phyloP scores from a whole-genome alignment of 495 filamentous ascomycete genomes.

The Neurospora tetraspora region DNA sequence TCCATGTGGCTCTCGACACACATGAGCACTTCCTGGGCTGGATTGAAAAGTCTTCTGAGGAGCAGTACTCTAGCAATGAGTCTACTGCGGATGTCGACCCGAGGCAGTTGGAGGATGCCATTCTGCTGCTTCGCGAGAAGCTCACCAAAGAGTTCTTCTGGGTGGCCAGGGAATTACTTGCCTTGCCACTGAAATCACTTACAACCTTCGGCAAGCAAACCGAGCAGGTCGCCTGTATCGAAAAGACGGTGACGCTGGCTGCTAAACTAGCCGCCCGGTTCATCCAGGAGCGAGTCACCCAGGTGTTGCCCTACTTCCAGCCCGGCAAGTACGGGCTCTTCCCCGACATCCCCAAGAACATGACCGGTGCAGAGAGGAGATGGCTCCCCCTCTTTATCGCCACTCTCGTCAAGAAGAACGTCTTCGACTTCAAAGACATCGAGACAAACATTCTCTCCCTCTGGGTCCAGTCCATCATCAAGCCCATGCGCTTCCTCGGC shows the following conservation, averaged over 20 bases:
- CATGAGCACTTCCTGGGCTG: slow-evolving; percentile 26
- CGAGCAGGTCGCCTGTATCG: slow-evolving; percentile 24
- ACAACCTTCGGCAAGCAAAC: slow-evolving; percentile 7
- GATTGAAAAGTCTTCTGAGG: slow-evolving; percentile 28
- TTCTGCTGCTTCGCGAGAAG: slow-evolving; percentile 31
- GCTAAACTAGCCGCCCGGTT: slow-evolving; percentile 32
- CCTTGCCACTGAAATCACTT: slow-evolving; percentile 6
- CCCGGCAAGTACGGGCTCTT: slow-evolving; percentile 31
- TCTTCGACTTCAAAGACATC: slow-evolving; percentile 32
- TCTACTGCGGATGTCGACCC: slow-evolving; percentile 17
- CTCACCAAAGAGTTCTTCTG: slow-evolving; percentile 30
- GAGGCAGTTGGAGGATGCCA: slow-evolving; percentile 31
- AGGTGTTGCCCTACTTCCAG: slow-evolving; percentile 29
- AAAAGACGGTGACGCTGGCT: slow-evolving; percentile 28
- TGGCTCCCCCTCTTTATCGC: slow-evolving; percentile 33
- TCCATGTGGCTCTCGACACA: slow-evolving; percentile 28
- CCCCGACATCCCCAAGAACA: slow-evolving; percentile 19
- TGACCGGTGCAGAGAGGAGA: slow-evolving; percentile 17
- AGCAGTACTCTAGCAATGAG: slow-evolving; percentile 22
- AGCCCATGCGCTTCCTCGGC: slow-evolving; percentile 24
- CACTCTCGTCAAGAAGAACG: slow-evolving; percentile 26
- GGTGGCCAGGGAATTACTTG: slow-evolving; percentile 27
- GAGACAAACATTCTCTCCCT: slow-evolving; percentile 24
- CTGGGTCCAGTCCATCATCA: slow-evolving; percentile 29
- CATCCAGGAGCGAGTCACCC: slow-evolving; percentile 27